Conservation (phyloP, 2,329 filamentous ascomycete genomes). For the Trichoderma arundinaceum region DNA sequence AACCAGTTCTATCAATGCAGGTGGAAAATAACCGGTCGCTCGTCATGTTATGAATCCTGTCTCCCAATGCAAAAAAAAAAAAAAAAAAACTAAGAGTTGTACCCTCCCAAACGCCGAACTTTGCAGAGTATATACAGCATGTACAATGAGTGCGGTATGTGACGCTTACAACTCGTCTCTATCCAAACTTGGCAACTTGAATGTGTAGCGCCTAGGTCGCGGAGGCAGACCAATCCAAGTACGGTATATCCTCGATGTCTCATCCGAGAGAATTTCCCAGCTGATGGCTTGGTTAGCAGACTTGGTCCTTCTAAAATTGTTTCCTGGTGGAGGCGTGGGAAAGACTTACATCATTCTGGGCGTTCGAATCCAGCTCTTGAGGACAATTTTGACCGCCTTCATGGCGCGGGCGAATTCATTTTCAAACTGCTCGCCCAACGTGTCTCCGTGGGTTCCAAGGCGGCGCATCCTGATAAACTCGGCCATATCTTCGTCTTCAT, state of each 20-base stretch:
- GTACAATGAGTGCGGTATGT: constrained; percentile 9
- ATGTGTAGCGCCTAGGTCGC: constrained; percentile 53
- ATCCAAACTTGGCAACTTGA: constrained; percentile 50
- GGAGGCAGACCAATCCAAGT: constrained; percentile 61
- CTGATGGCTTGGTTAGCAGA: constrained; percentile 39
- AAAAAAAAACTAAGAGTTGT: not conserved
- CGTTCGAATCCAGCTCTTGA: constrained; percentile 71
- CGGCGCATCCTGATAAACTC: constrained; percentile 43
- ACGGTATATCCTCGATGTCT: constrained; percentile 55
- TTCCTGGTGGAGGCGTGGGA: not conserved
- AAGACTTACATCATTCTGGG: constrained; percentile 72
- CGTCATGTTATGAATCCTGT: constrained; percentile 3
- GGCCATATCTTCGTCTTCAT: constrained; percentile 39
- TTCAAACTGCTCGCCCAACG: constrained; percentile 62
- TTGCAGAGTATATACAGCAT: constrained; percentile 29
- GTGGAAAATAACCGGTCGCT: constrained; percentile 2
- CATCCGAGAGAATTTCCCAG: constrained; percentile 52
- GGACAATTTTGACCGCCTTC: constrained; percentile 67
- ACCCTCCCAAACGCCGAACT: constrained; percentile 17
- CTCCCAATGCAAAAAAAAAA: not conserved
- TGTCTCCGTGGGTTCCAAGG: constrained; percentile 39
- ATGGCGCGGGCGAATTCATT: constrained; percentile 69
- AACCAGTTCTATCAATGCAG: constrained; percentile 5
- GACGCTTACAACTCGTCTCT: constrained; percentile 55
- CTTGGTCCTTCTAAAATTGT: not conserved